These are phyloP conservation scores for Tolypocladium ovalisporum DNA, from an alignment of 2,329 filamentous ascomycete species.

Conservation along the genomic window DNA sequence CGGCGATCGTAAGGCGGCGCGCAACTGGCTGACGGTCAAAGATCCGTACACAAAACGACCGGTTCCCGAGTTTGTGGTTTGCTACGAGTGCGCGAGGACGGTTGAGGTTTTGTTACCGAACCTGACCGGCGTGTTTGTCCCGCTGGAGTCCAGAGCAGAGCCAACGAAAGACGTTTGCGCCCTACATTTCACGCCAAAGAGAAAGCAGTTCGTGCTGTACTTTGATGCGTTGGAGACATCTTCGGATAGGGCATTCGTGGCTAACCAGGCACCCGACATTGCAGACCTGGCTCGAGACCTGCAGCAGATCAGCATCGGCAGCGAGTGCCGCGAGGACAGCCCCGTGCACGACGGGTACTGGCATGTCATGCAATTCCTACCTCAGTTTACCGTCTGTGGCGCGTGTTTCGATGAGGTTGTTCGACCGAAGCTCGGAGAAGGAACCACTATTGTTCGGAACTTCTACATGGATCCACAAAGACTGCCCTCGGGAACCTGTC, in stretches of 20 bases:
- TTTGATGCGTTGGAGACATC: slow-evolving; percentile 50
- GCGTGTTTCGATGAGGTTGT: slow-evolving; percentile 78
- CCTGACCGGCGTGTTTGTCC: slow-evolving; percentile 55
- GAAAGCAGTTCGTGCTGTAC: slow-evolving; percentile 45
- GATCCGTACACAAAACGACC: slow-evolving; percentile 55
- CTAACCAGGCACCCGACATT: slow-evolving; percentile 40
- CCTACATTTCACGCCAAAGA: slow-evolving; percentile 46
- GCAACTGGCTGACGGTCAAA: slow-evolving; percentile 66
- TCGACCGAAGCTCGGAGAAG: slow-evolving; percentile 50
- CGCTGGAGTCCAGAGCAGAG: slow-evolving; percentile 33
- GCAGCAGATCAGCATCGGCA: slow-evolving; percentile 41
- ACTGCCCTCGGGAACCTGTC: slow-evolving; percentile 50
- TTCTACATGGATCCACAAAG: slow-evolving; percentile 53
- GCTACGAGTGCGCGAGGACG: slow-evolving; percentile 60
- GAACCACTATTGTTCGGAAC: slow-evolving; percentile 46
- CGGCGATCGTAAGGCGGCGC: slow-evolving; percentile 40
- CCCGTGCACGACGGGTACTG: slow-evolving; percentile 53
- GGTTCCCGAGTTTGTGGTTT: slow-evolving; percentile 64
- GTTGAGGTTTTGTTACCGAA: slow-evolving; percentile 65
- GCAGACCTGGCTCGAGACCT: slow-evolving; percentile 53
- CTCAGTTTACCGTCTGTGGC: slow-evolving; percentile 73
- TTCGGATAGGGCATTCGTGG: slow-evolving; percentile 38
- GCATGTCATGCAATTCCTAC: slow-evolving; percentile 67
- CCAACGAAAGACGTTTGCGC: slow-evolving; percentile 51
- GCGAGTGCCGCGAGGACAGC: slow-evolving; percentile 57